These are phyloP conservation scores for Casaregolazyma lundiana DNA, from an alignment of 1,139 yeast genomes.

Conservation along the genomic window DNA sequence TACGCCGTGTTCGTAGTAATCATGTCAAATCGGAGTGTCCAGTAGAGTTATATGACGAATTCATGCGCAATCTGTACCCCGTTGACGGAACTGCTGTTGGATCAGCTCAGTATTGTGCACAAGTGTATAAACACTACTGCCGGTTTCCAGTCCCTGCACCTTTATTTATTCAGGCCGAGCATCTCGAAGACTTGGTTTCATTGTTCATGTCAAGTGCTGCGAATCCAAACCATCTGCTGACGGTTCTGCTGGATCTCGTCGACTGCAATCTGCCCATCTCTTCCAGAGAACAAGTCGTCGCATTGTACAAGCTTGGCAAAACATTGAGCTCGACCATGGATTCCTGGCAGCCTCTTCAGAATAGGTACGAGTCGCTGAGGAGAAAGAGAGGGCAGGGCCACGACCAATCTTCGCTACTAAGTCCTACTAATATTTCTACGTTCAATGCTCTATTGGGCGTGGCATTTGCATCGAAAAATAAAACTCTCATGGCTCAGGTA, in stretches of 20 bases:
- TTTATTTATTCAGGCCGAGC: conserved; percentile 32
- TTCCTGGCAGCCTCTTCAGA: conserved; percentile 11
- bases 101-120: background rate
- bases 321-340: conserved; percentile 5
- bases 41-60: conserved; percentile 24
- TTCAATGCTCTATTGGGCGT: conserved; percentile 16
- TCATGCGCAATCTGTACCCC: conserved; percentile 40
- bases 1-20: conserved; percentile 12
- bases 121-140: conserved; percentile 32
- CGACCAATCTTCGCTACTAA: conserved; percentile 2
- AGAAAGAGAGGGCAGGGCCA: background rate
- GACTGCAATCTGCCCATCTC: conserved; percentile 20
- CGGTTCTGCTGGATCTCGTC: conserved; percentile 15
- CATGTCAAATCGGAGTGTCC: conserved; percentile 18
- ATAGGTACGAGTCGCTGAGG: conserved; percentile 6
- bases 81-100: conserved; percentile 17
- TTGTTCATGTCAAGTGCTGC: conserved; percentile 25
- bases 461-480: conserved; percentile 12
- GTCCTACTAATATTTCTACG: conserved; percentile 11
- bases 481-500: conserved; percentile 11
- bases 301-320: conserved; percentile 7
- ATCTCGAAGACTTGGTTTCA: conserved; percentile 39
- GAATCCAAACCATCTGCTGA: conserved; percentile 9
- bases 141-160: conserved; percentile 35
- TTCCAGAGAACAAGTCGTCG: conserved; percentile 15